phyloP scores from a whole-genome alignment of 441 rosid species.

The Bruguiera hainesii region DNA sequence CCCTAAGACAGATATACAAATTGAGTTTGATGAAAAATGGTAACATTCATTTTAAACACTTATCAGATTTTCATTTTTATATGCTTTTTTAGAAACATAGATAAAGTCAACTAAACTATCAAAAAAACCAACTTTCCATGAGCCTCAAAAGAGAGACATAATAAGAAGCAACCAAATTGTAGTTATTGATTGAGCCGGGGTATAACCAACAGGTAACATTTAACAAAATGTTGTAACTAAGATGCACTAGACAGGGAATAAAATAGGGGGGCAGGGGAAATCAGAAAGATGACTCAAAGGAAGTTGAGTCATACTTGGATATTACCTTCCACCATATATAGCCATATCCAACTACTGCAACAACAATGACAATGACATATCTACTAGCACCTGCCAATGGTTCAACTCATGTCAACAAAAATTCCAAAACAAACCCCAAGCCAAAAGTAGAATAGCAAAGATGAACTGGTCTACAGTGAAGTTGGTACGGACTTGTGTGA shows the following conservation, averaged over 20 bases:
- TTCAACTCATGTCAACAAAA: conserved; percentile 7
- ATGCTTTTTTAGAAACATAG: background rate
- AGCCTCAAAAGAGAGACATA: background rate
- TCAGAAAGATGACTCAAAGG: background rate
- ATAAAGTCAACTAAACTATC: background rate
- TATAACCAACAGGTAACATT: too few relatives aligned
- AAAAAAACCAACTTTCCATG: conserved; percentile 5
- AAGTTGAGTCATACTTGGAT: background rate
- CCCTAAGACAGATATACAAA: too few relatives aligned
- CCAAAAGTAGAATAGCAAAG: background rate
- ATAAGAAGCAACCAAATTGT: background rate
- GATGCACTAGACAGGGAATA: background rate
- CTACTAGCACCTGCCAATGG: conserved; percentile 57
- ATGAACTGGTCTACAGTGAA: background rate
- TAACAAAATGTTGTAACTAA: too few relatives aligned
- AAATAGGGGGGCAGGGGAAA: too few relatives aligned
- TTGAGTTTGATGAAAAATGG: background rate
- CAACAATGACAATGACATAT: conserved; percentile 60
- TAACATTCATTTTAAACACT: background rate
- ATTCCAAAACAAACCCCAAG: background rate
- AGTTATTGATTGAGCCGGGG: background rate
- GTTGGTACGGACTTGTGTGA: background rate
- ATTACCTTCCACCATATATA: conserved; percentile 98
- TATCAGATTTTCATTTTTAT: background rate
- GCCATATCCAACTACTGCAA: conserved; percentile 80